Conservation (phyloP, 2,329 filamentous ascomycete genomes). For the Fusarium armeniacum region DNA sequence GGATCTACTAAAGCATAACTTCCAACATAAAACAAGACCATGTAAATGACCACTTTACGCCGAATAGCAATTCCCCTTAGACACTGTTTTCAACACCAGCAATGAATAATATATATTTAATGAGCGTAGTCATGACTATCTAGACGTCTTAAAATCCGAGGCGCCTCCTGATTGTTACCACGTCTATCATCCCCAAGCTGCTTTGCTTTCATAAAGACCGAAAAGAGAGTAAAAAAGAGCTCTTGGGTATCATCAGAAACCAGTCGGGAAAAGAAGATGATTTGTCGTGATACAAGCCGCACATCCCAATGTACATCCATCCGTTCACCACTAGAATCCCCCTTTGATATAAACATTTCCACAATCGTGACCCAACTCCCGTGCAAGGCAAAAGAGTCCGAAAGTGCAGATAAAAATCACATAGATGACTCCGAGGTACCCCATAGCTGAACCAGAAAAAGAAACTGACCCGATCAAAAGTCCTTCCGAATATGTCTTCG, state of each 20-base stretch:
- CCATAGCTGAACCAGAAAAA: conserved; percentile 40
- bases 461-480: conserved; percentile 32
- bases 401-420: conserved; percentile 36
- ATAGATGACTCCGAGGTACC: conserved; percentile 41
- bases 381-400: conserved; percentile 16
- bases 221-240: conserved; percentile 40
- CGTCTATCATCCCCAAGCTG: conserved; percentile 33
- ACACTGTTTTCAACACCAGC: background rate
- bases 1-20: background rate
- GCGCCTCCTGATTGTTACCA: conserved; percentile 11
- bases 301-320: conserved; percentile 46
- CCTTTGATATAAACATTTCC: conserved; percentile 34
- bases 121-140: conserved; percentile 12
- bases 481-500: conserved; percentile 40
- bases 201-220: conserved; percentile 39
- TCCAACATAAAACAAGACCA: background rate
- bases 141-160: background rate
- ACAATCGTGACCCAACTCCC: conserved; percentile 21
- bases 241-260: conserved; percentile 55
- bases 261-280: conserved; percentile 50
- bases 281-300: conserved; percentile 48
- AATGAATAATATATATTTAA: conserved; percentile 13
- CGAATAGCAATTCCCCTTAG: background rate
- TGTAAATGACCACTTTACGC: background rate
- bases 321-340: background rate